These are phyloP conservation scores for Ophiostoma novo-ulmi DNA, from an alignment of 2,329 filamentous ascomycete species.

Conservation along the genomic window DNA sequence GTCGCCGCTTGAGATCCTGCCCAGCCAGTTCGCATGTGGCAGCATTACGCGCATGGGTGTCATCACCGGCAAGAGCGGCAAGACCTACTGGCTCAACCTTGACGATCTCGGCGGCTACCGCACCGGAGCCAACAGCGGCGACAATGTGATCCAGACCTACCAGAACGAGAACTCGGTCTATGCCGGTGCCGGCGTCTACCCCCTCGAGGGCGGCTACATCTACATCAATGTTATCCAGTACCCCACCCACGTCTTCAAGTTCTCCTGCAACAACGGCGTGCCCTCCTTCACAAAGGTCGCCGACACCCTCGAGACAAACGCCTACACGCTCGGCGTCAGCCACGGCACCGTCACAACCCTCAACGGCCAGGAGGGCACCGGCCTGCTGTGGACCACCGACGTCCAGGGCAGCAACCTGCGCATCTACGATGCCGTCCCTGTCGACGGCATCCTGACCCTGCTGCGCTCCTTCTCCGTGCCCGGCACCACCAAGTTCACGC, in stretches of 20 bases:
- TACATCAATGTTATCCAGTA: conserved; percentile 51
- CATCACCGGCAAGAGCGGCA: conserved; percentile 47
- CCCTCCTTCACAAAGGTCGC: conserved; percentile 52
- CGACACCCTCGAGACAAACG: conserved; percentile 45
- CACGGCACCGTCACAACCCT: conserved; percentile 54
- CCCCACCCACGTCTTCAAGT: conserved; percentile 53
- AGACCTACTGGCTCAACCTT: conserved; percentile 46
- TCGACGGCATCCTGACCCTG: conserved; percentile 42
- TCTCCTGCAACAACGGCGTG: conserved; percentile 47
- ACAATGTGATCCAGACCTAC: conserved; percentile 41
- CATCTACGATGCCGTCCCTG: conserved; percentile 79
- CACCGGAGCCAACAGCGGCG: conserved; percentile 40
- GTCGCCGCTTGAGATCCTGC: conserved; percentile 41
- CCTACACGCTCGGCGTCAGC: conserved; percentile 50
- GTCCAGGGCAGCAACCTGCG: conserved; percentile 56
- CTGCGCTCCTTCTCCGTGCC: conserved; percentile 49
- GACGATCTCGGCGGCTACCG: conserved; percentile 48
- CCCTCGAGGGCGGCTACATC: conserved; percentile 44
- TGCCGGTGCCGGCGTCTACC: conserved; percentile 44
- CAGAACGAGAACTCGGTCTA: conserved; percentile 48
- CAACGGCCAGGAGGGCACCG: conserved; percentile 49
- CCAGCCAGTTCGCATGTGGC: conserved; percentile 41
- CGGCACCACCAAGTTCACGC: conserved; percentile 51
- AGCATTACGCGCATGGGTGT: conserved; percentile 44
- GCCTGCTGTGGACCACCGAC: conserved; percentile 53